Conservation (phyloP, 495 filamentous ascomycete species). For the Hamigera avellanea region DNA sequence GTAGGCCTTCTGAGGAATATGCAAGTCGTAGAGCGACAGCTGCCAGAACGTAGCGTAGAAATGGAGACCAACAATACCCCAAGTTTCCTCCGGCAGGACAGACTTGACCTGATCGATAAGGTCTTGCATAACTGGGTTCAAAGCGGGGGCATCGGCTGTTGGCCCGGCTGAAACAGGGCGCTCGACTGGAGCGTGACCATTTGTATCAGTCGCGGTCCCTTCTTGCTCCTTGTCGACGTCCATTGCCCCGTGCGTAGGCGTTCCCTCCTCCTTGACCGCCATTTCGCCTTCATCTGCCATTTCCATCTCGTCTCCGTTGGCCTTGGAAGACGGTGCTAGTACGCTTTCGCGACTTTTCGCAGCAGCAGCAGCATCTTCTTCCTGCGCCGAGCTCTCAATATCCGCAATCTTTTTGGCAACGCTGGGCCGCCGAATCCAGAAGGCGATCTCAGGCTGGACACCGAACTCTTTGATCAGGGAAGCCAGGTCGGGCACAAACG, state of each 20-base stretch:
- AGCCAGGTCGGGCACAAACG: constrained; percentile 62
- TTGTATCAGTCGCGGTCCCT: constrained; percentile 1
- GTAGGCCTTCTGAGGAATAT: constrained; percentile 62
- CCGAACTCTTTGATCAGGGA: constrained; percentile 68
- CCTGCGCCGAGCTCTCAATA: constrained; percentile 21
- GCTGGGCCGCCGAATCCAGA: constrained; percentile 70
- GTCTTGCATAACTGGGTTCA: constrained; percentile 64
- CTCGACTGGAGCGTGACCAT: constrained; percentile 1
- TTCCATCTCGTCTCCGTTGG: constrained; percentile 21
- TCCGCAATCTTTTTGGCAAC: constrained; percentile 45
- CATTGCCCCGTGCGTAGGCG: constrained; percentile 15
- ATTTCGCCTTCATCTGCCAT: constrained; percentile 17
- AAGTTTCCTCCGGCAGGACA: constrained; percentile 48
- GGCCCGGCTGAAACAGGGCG: constrained; percentile 3
- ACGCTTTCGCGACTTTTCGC: constrained; percentile 10
- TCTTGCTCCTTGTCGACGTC: constrained; percentile 27
- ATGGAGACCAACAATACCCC: constrained; percentile 54
- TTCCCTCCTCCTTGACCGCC: constrained; percentile 6
- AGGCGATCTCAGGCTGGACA: constrained; percentile 72
- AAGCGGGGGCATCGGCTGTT: constrained; percentile 26
- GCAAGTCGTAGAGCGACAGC: constrained; percentile 67
- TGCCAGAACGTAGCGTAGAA: constrained; percentile 96
- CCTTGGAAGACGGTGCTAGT: constrained; percentile 11
- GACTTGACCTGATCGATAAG: constrained; percentile 57
- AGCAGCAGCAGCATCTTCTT: constrained; percentile 9